phyloP scores from a whole-genome alignment of 345 rosid species.

The Cardamine chenopodiifolia region DNA sequence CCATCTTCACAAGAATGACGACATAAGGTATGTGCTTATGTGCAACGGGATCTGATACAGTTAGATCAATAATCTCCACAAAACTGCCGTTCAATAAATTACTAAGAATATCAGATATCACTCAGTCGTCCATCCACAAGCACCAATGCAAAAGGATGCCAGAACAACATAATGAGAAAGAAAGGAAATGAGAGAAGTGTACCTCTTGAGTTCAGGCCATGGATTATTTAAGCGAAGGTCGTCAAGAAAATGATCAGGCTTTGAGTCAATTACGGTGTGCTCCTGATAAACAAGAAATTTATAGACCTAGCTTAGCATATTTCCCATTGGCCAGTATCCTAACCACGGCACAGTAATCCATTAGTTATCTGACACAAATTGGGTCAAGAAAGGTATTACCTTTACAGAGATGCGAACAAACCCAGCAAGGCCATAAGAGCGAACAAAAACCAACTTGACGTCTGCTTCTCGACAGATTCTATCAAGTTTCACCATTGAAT shows the following conservation, averaged over 20 bases:
- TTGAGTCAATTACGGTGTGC: constrained; percentile 86
- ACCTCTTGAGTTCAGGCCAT: constrained; percentile 91
- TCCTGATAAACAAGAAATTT: constrained; percentile 57
- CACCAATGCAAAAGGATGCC: not conserved
- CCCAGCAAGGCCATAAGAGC: constrained; percentile 95
- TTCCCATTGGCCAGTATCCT: not conserved
- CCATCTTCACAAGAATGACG: constrained; percentile 81
- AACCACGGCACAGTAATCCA: constrained; percentile 1
- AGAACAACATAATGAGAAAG: constrained; percentile 6
- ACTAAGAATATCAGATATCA: constrained; percentile 1
- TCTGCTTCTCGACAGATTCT: constrained; percentile 81
- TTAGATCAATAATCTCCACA: constrained; percentile 75
- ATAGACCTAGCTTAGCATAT: constrained; percentile 13
- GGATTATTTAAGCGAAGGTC: constrained; percentile 95
- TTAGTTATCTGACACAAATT: not conserved
- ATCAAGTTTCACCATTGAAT: constrained; percentile 82
- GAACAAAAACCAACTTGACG: constrained; percentile 87
- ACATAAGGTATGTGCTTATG: constrained; percentile 96
- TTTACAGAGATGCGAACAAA: constrained; percentile 84
- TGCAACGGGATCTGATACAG: constrained; percentile 69
- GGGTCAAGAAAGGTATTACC: constrained; percentile 50
- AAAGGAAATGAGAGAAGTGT: constrained; percentile 6
- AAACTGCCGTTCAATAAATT: constrained; percentile 52
- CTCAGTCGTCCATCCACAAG: not conserved
- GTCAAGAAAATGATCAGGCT: constrained; percentile 96